phyloP scores from a whole-genome alignment of 805 yeast species.

The Schizosaccharomyces cryophilus region DNA sequence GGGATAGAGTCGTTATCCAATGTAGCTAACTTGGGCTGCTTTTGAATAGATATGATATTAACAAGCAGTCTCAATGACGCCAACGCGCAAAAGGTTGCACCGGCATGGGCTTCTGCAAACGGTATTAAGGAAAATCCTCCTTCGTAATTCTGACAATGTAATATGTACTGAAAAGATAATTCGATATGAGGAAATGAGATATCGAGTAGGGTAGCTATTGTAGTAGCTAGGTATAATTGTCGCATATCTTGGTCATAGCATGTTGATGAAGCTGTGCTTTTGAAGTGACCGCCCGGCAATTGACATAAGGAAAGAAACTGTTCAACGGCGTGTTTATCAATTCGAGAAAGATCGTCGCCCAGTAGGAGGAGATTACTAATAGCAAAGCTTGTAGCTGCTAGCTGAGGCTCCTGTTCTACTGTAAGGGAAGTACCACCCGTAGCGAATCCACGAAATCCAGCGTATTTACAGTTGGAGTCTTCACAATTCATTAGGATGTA shows the following conservation, averaged over 20 bases:
- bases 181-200: background rate
- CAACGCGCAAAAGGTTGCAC: slow-evolving; percentile 65
- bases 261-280: slow-evolving; percentile 3
- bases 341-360: background rate
- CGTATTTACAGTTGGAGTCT: background rate
- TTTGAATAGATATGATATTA: slow-evolving; percentile 6
- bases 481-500: background rate
- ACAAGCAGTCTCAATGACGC: slow-evolving; percentile 28
- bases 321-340: background rate
- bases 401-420: slow-evolving; percentile 23
- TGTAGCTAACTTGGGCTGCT: background rate
- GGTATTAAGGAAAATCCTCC: slow-evolving; percentile 74
- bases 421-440: slow-evolving; percentile 14
- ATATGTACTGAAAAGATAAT: background rate
- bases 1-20: slow-evolving; percentile 3
- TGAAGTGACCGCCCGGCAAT: slow-evolving; percentile 9
- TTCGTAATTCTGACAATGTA: slow-evolving; percentile 25
- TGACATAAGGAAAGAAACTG: background rate
- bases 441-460: slow-evolving; percentile 9
- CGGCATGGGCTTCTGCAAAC: slow-evolving; percentile 54
- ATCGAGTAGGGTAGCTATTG: background rate
- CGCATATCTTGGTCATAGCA: slow-evolving; percentile 1
- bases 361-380: background rate
- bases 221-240: slow-evolving; percentile 1
- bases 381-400: slow-evolving; percentile 21